Evolutionary conservation across 2,329 filamentous ascomycete species (phyloP).

Genomic region (Venturia asperata): DNA sequence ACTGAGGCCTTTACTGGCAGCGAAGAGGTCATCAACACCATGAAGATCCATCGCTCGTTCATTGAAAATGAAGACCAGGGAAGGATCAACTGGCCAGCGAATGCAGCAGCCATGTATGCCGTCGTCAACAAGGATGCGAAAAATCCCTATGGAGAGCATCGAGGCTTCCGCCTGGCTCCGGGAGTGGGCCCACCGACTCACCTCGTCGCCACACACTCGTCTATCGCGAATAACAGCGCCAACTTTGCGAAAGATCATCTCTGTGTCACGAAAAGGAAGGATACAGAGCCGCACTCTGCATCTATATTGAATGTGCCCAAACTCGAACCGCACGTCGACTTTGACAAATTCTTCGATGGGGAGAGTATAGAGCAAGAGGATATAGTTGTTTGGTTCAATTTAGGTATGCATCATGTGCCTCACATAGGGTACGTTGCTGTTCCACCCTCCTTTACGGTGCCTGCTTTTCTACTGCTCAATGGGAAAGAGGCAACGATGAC

Average conservation of each 20-base stretch:
- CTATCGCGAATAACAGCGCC: conserved; percentile 30
- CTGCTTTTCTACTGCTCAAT: too few species aligned
- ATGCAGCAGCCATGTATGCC: conserved; percentile 38
- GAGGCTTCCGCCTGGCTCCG: conserved; percentile 44
- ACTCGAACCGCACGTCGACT: conserved; percentile 39
- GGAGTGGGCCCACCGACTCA: conserved; percentile 28
- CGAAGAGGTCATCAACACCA: conserved; percentile 28
- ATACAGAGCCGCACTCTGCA: conserved; percentile 37
- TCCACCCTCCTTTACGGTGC: too few species aligned
- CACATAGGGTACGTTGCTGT: conserved; percentile 39
- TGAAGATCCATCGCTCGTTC: conserved; percentile 26
- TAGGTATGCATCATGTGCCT: conserved; percentile 54
- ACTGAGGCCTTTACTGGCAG: conserved; percentile 27
- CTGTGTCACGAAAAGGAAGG: conserved; percentile 39
- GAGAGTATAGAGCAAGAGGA: conserved; percentile 40
- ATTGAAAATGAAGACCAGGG: conserved; percentile 41
- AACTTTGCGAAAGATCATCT: conserved; percentile 36
- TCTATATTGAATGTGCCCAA: conserved; percentile 32
- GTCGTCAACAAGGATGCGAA: conserved; percentile 42
- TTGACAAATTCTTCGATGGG: conserved; percentile 38
- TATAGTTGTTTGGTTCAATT: conserved; percentile 48
- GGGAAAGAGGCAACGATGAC: too few species aligned
- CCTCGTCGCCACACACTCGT: conserved; percentile 33
- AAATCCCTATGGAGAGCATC: conserved; percentile 44
- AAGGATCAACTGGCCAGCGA: conserved; percentile 44